Base-by-base conservation (phyloP, 345 rosid genomes). In the Eucalyptus marginata region DNA sequence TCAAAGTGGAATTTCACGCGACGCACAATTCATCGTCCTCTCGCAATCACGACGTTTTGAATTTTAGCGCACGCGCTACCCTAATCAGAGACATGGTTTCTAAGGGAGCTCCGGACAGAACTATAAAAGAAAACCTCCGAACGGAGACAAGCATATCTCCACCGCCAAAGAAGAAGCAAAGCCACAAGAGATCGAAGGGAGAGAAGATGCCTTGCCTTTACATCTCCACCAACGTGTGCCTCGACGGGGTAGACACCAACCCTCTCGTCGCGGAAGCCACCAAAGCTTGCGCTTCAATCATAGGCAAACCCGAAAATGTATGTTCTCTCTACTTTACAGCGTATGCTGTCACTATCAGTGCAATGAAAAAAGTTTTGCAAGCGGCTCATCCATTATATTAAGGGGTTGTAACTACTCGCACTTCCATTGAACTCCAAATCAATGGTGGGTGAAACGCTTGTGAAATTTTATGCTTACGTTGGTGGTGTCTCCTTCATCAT, bases 291-390 rank as follows among this genome's bases (percentile, higher is more conserved):
- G 94, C 99, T 62, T 92, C 95, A 89, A 89, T 97, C 93, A 93
- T 95, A 90, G 98, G 99, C 90, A 96, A 93, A 90, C 98, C 99
- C 14, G 96, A 95, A 92, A 92, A 94, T 50, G 99, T 97, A 92
- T 88, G 83, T 14, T 81, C 86, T 29, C 49, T 64, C 14, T 71
- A 49, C 29, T 47, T 13, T 15, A 13, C 58, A 15, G 10, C 10
- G 36, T 24, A 56, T 2, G 62, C 62, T 22, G 36, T n/a, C 76
- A n/a, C 36, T 7, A 15, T 64, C 18, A n/a, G 76, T n/a, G 76
- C 33, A n/a, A n/a, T 2, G 76, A 64, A n/a, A 7, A 1, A 64
- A n/a, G 76, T 64, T 64, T n/a, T 16, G 76, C 76, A 14, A 64
- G 17, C 20, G 71, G 36, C 40, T 36, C 10, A 56, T 85, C 51